Conservation (phyloP, 2,329 filamentous ascomycete species). For the Microsporum audouinii region DNA sequence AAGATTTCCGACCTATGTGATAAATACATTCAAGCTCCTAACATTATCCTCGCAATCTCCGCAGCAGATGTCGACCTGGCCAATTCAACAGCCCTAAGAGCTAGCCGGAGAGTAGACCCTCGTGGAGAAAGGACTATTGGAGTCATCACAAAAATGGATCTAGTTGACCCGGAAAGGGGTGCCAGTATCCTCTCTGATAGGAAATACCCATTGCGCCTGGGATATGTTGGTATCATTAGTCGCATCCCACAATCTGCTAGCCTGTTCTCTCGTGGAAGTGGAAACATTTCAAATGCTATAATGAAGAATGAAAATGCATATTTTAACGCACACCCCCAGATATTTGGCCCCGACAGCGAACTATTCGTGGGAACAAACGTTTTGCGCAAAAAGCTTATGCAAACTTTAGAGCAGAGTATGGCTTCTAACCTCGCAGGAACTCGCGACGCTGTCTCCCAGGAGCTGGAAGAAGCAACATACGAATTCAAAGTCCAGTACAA, state of each 20-base stretch:
- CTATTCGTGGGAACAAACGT: slow-evolving; percentile 73
- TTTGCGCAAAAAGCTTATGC: slow-evolving; percentile 90
- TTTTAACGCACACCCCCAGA: slow-evolving; percentile 69
- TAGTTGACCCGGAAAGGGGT: slow-evolving; percentile 75
- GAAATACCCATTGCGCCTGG: slow-evolving; percentile 88
- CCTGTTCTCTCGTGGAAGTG: slow-evolving; percentile 71
- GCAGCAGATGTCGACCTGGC: slow-evolving; percentile 94
- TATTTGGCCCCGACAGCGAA: slow-evolving; percentile 63
- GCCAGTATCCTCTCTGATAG: slow-evolving; percentile 68
- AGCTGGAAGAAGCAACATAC: slow-evolving; percentile 92
- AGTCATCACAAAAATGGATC: slow-evolving; percentile 98
- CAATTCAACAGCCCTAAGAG: slow-evolving; percentile 84
- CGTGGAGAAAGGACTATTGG: slow-evolving; percentile 92
- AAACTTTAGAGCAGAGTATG: slow-evolving; percentile 94
- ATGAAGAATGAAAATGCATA: slow-evolving; percentile 77
- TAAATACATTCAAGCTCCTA: slow-evolving; percentile 93
- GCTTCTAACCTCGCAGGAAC: slow-evolving; percentile 80
- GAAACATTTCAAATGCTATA: slow-evolving; percentile 70
- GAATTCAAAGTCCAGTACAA: slow-evolving; percentile 99
- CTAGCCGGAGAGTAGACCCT: slow-evolving; percentile 83
- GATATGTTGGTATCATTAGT: slow-evolving; percentile 91
- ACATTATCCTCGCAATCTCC: slow-evolving; percentile 93
- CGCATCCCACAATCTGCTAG: slow-evolving; percentile 56
- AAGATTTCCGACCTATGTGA: slow-evolving; percentile 95
- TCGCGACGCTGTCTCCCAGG: slow-evolving; percentile 82